Conservation (phyloP, 306 rosid species). For the Prunus dulcis region DNA sequence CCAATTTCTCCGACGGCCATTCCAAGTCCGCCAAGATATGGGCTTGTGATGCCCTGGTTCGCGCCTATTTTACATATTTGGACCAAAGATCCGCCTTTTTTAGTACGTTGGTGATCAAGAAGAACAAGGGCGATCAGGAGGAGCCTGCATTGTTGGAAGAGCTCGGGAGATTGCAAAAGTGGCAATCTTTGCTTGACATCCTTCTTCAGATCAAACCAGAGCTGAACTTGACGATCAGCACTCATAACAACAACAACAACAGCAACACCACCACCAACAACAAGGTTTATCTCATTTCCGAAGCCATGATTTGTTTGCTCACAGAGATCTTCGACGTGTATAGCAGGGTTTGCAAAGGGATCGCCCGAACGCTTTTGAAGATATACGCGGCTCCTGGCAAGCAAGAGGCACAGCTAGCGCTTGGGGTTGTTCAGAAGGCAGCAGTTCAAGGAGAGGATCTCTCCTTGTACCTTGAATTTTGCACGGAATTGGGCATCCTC, state of each 20-base stretch:
- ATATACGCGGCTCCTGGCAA: slow-evolving; percentile 43
- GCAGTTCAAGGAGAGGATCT: slow-evolving; percentile 48
- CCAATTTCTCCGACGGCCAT: slow-evolving; percentile 47
- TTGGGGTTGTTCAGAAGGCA: slow-evolving; percentile 53
- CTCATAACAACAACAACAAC: not conserved
- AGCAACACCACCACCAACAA: not conserved
- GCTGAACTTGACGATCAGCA: not conserved
- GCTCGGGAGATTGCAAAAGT: slow-evolving; percentile 38
- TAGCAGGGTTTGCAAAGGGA: slow-evolving; percentile 50
- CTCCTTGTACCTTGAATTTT: slow-evolving; percentile 42
- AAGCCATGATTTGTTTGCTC: slow-evolving; percentile 77
- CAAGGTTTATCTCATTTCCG: slow-evolving; percentile 36
- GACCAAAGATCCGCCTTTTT: slow-evolving; percentile 42
- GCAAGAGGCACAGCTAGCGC: slow-evolving; percentile 47
- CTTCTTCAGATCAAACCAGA: slow-evolving; percentile 52
- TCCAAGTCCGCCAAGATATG: slow-evolving; percentile 18
- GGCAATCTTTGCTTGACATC: slow-evolving; percentile 55
- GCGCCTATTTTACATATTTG: slow-evolving; percentile 56
- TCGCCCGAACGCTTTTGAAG: slow-evolving; percentile 45
- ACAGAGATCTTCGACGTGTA: slow-evolving; percentile 63
- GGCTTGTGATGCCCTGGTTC: slow-evolving; percentile 45
- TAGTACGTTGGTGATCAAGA: slow-evolving; percentile 21
- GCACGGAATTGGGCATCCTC: slow-evolving; percentile 61
- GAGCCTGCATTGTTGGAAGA: slow-evolving; percentile 47
- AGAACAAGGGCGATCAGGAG: slow-evolving; percentile 7